These are phyloP conservation scores for Madurella fahalii DNA, from an alignment of 2,329 filamentous ascomycete genomes.

Conservation along the genomic window DNA sequence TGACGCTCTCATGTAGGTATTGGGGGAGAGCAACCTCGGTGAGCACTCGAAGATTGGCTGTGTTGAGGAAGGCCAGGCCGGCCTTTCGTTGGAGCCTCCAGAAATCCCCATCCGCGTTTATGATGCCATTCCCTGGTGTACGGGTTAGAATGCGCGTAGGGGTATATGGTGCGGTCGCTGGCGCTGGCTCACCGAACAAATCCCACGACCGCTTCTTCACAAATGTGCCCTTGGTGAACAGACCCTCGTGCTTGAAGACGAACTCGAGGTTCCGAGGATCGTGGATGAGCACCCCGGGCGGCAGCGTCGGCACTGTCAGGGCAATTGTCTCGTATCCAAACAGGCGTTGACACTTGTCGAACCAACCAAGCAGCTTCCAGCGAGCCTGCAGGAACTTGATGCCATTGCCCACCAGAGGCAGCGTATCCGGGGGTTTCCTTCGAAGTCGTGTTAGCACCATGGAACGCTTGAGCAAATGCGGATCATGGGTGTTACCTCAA, in stretches of 20 bases:
- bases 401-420: slow-evolving; percentile 58
- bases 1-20: slow-evolving; percentile 45
- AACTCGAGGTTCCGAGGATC: slow-evolving; percentile 59
- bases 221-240: slow-evolving; percentile 60
- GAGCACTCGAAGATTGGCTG: slow-evolving; percentile 52
- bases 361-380: slow-evolving; percentile 60
- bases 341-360: slow-evolving; percentile 52
- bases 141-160: background rate
- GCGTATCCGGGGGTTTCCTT: slow-evolving; percentile 47
- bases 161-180: background rate
- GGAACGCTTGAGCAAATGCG: background rate
- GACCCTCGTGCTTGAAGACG: slow-evolving; percentile 56
- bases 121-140: slow-evolving; percentile 54
- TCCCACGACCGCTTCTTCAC: slow-evolving; percentile 58
- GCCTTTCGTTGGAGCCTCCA: slow-evolving; percentile 62
- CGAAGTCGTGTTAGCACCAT: background rate
- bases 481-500: slow-evolving; percentile 27
- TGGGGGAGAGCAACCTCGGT: slow-evolving; percentile 54
- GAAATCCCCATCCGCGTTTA: slow-evolving; percentile 61
- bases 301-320: slow-evolving; percentile 58
- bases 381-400: slow-evolving; percentile 57
- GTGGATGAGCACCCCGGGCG: slow-evolving; percentile 59
- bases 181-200: slow-evolving; percentile 47
- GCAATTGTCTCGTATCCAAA: slow-evolving; percentile 59
- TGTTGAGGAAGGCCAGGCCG: slow-evolving; percentile 55